Percentiles rank a stretch among this genome's conserved stretches.
phyloP scores from a whole-genome alignment of 2,329 filamentous ascomycete species.

The Blumeriella jaapii region DNA sequence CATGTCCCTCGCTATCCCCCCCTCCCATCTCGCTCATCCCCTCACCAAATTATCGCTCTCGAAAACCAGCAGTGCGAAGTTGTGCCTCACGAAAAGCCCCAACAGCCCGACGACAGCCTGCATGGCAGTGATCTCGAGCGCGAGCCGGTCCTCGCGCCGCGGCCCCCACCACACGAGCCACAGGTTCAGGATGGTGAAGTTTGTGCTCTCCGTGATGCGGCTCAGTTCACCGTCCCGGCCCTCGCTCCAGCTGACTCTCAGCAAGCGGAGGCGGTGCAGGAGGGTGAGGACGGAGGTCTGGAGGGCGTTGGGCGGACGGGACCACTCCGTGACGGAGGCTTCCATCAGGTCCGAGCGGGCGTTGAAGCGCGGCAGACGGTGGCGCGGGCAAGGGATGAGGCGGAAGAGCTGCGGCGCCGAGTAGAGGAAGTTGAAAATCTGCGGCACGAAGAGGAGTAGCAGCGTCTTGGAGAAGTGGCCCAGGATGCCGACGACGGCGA shows the following conservation, averaged over 20 bases:
- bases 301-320: conserved; percentile 49
- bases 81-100: conserved; percentile 77
- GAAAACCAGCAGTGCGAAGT: conserved; percentile 78
- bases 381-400: conserved; percentile 81
- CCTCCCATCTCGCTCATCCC: background rate
- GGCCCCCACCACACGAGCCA: conserved; percentile 96
- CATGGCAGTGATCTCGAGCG: conserved; percentile 66
- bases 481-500: conserved; percentile 90
- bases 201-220: conserved; percentile 74
- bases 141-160: conserved; percentile 74
- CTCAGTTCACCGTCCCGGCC: conserved; percentile 56
- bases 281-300: conserved; percentile 44
- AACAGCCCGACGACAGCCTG: conserved; percentile 68
- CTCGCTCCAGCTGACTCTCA: conserved; percentile 56
- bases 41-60: conserved; percentile 65
- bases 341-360: conserved; percentile 74
- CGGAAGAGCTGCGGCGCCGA: conserved; percentile 86
- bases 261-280: conserved; percentile 54
- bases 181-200: conserved; percentile 87
- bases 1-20: too few relatives aligned
- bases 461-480: conserved; percentile 98
- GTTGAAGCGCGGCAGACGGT: conserved; percentile 84
- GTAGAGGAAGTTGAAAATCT: conserved; percentile 95
- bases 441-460: conserved; percentile 78
- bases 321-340: conserved; percentile 74